Base-by-base conservation (phyloP, 352 stramenopile genomes). In the Pythium dissimile region DNA sequence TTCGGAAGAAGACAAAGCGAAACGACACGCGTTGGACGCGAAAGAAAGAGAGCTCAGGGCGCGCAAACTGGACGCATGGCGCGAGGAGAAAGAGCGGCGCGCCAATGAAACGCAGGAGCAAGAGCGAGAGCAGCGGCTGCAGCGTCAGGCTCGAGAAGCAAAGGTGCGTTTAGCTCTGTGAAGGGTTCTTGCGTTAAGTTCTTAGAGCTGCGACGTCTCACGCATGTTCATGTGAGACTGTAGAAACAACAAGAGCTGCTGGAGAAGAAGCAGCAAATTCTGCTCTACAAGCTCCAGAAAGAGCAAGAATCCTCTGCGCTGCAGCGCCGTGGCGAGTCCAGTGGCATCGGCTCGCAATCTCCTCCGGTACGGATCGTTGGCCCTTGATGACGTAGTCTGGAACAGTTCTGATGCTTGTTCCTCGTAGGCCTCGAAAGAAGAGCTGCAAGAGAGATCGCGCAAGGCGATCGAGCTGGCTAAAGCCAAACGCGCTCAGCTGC, bases 201-300 rank as follows among this genome's bases (percentile, higher is more conserved):
- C 9, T 11, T 16, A 31, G 5, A n/a, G n/a, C n/a, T n/a, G n/a
- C n/a, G n/a, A n/a, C n/a, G n/a, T n/a, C n/a, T n/a, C n/a, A n/a
- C n/a, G n/a, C n/a, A n/a, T n/a, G n/a, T n/a, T n/a, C n/a, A n/a
- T n/a, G n/a, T n/a, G n/a, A n/a, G n/a, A n/a, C n/a, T n/a, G 11
- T 41, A 68, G 61, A 54, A 56, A 56, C 53, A 35, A 13, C 78
- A 93, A 69, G 71, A 78, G 13, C 67, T 76, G 21, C 46, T 91
- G 5, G 75, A 88, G 35, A 77, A 75, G n/a, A 93, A 93, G 35
- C 80, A 93, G 54, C 83, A 91, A 44, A 38, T 93, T 16, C 31
- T 84, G 28, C 27, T 91, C 20, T 90, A 91, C 58, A 89, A 86
- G 37, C 57, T 90, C 12, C 67, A 81, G n/a, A 89, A 89, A 55